Evolutionary conservation across 2,329 filamentous ascomycete species (phyloP), one percentile per base, ranked within the genome.

Genomic region (Thermothelomyces thermophilus): DNA sequence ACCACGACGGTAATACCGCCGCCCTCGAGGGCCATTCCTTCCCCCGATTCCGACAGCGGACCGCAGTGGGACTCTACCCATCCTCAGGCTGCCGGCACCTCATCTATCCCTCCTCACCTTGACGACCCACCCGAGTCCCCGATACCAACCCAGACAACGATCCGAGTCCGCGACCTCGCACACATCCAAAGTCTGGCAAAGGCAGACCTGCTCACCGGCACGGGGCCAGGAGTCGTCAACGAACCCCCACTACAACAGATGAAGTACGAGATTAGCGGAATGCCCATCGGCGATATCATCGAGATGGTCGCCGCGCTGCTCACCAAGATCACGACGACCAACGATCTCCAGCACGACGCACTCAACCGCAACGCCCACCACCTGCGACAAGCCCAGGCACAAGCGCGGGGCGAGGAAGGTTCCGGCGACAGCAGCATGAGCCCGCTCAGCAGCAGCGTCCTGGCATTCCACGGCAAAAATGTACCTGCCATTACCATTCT

Each of bases 401-500:
- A 63, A 14, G 59, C 57, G n/a, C 52, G 51, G 43, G 55, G 51
- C 41, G 54, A 58, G 20, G 58, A 60, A 3, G 54, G 52, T 8
- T 37, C 45, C 28, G 46, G 34, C 3, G 56, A 53, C 13, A 46
- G 48, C 36, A 54, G 87, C 74, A 75, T 76, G 65, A 79, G 75
- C 54, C 74, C 77, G 3, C 63, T 80, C 30, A 79, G 74, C 58
- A 77, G 77, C 52, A 80, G 77, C 48, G 91, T 98, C 3, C 77
- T 98, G 34, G 91, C 93, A 11, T 98, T 98, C 61, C 93, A 98
- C 64, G 93, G 93, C 58, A 97, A 96, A 71, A 98, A 98, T 58
- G 87, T 97, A 10, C 93, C 93, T 1, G 93, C 87, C 63, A 98
- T 98, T 62, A 95, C 90, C 17, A 97, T 98, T 54, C 74, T 95